Evolutionary conservation across 371 early-diverging fungal genomes (phyloP).

Genomic region (Mortierella sp.): DNA sequence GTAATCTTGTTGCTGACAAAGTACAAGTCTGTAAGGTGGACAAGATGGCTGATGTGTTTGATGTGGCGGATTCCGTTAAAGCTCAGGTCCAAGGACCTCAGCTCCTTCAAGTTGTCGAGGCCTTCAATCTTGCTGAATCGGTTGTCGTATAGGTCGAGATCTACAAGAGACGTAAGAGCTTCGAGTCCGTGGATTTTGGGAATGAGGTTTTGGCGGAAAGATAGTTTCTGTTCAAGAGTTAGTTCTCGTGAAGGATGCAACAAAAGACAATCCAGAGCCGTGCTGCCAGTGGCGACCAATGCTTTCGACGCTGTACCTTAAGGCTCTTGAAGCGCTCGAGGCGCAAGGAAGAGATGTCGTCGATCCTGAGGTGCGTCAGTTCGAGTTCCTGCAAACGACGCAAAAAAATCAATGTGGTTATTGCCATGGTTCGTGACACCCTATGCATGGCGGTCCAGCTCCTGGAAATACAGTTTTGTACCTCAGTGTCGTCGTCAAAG

Average conservation of each 20-base stretch:
- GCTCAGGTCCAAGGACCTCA: slow-evolving; percentile 86
- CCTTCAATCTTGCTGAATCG: slow-evolving; percentile 82
- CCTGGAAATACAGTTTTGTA: slow-evolving; percentile 2
- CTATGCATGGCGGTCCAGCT: not conserved
- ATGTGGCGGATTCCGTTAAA: slow-evolving; percentile 90
- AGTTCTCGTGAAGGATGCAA: not conserved
- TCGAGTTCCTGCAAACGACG: slow-evolving; percentile 74
- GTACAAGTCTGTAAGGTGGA: slow-evolving; percentile 72
- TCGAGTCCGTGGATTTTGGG: slow-evolving; percentile 78
- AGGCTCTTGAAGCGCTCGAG: slow-evolving; percentile 78
- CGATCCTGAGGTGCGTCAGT: slow-evolving; percentile 81
- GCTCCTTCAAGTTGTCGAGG: slow-evolving; percentile 64
- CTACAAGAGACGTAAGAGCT: slow-evolving; percentile 63
- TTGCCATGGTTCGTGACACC: no score
- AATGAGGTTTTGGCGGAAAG: slow-evolving; percentile 93
- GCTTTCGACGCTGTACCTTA: slow-evolving; percentile 58
- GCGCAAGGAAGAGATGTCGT: slow-evolving; percentile 64
- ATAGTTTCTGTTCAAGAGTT: slow-evolving; percentile 64
- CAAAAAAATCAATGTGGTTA: no score
- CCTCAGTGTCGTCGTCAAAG: slow-evolving; percentile 61
- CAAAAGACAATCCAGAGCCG: no score
- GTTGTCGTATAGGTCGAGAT: slow-evolving; percentile 97
- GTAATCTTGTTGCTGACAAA: slow-evolving; percentile 89
- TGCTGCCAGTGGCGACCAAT: no score
- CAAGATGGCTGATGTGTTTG: slow-evolving; percentile 67